Conservation (phyloP, 139 green algal species). For the Spirogloea muscicola region DNA sequence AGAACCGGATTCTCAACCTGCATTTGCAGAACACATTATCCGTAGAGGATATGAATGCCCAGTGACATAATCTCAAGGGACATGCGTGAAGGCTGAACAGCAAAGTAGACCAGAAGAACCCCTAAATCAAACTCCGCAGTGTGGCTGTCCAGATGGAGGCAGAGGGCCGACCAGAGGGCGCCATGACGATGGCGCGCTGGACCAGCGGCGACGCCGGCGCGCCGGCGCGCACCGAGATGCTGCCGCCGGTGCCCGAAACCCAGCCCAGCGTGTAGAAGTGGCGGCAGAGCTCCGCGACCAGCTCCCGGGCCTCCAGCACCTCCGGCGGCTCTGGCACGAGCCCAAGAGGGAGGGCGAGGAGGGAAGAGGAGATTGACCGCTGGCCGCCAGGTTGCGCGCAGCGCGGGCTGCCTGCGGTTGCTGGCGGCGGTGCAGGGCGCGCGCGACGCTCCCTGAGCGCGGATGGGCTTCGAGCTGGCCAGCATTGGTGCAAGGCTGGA, state of each 20-base stretch:
- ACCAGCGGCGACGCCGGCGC: background rate
- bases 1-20: too few species aligned
- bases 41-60: too few species aligned
- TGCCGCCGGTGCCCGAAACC: conserved; percentile 36
- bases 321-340: background rate
- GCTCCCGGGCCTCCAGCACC: conserved; percentile 1
- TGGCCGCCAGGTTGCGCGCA: background rate
- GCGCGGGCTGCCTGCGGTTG: background rate
- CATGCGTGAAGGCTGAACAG: too few species aligned
- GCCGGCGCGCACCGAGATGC: conserved; percentile 3
- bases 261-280: conserved; percentile 44
- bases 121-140: too few species aligned
- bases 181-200: conserved; percentile 45
- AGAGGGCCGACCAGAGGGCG: conserved; percentile 30
- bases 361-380: background rate
- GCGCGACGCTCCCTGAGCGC: too few species aligned
- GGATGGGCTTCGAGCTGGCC: too few species aligned
- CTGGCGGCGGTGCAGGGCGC: background rate
- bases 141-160: too few species aligned
- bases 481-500: too few species aligned
- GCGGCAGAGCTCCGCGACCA: conserved; percentile 41
- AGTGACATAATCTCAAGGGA: too few species aligned
- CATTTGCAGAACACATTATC: too few species aligned
- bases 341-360: background rate
- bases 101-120: too few species aligned